Base-by-base conservation (phyloP, 1,284 basidiomycete genomes). In the Cerrena zonata region DNA sequence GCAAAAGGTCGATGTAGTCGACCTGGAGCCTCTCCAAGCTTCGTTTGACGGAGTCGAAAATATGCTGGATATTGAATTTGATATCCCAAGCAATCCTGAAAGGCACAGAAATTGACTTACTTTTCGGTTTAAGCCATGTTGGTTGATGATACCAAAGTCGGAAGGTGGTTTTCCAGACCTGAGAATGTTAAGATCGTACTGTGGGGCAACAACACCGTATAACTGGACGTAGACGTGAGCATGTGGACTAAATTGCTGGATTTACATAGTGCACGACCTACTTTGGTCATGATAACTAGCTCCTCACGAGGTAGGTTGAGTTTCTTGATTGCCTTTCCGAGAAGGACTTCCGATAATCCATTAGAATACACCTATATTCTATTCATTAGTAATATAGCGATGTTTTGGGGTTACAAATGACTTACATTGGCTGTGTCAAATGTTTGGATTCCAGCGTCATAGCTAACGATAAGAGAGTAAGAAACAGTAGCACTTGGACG, bases 271-370 rank as follows among this genome's bases (percentile, higher is more conserved):
- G n/a, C n/a, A n/a, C 13, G 10, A 34, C 58, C 52, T 36, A 73
- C 72, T 69, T 82, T 82, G 36, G 79, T 80, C 64, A 82, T 65
- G 47, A 82, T 69, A 18, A 83, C 78, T 19, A 81, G 68, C 57
- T 78, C 74, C 22, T 78, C 76, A 18, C 82, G 71, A 3, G 78
- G 78, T 24, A 83, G 69, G 24, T 76, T 65, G 54, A 75, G 70
- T 56, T 77, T 60, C 58, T 77, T 78, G 60, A 84, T 75, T 2
- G 80, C 81, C 50, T 80, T 77, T 13, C 82, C 80, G 40, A 84
- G 71, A 53, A 81, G 73, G 23, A 73, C 60, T 62, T 84, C 80
- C 13, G 72, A 76, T 37, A 72, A 63, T 21, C 79, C 79, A 46
- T 74, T 70, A 37, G 72, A 68, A 60, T 64, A 63, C 1, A 52